Evolutionary conservation across 2,329 filamentous ascomycete species (phyloP).

Genomic region (Cladosporium oxysporum): DNA sequence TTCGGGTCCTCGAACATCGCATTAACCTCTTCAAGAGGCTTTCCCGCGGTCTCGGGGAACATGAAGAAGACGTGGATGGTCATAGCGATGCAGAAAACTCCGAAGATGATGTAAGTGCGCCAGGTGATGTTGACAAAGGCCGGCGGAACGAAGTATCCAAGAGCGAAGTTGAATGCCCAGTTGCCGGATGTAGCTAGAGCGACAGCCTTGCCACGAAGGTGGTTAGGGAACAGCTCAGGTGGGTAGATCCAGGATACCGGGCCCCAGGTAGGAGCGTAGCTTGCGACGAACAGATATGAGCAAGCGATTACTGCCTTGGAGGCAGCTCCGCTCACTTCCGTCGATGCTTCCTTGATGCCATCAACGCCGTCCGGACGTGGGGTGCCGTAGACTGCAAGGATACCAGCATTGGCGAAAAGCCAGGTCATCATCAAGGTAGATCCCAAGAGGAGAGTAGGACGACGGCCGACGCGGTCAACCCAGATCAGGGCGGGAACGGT

Average conservation of each 20-base stretch:
- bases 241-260: constrained; percentile 55
- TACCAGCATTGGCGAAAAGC: constrained; percentile 62
- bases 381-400: constrained; percentile 62
- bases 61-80: constrained; percentile 68
- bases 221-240: constrained; percentile 63
- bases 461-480: constrained; percentile 76
- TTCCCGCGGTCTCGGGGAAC: constrained; percentile 70
- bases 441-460: constrained; percentile 65
- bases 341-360: constrained; percentile 45
- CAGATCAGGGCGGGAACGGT: constrained; percentile 74
- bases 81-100: constrained; percentile 67
- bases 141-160: constrained; percentile 60
- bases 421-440: constrained; percentile 64
- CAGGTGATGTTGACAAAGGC: constrained; percentile 58
- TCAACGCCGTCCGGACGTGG: constrained; percentile 39
- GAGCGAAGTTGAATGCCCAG: constrained; percentile 62
- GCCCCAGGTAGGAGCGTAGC: constrained; percentile 66
- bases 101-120: constrained; percentile 74
- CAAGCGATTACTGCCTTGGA: constrained; percentile 62
- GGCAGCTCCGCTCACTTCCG: constrained; percentile 42
- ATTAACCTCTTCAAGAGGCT: constrained; percentile 75
- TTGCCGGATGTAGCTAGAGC: constrained; percentile 62
- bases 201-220: constrained; percentile 64
- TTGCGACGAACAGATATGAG: constrained; percentile 72
- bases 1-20: constrained; percentile 61